Conservation (phyloP, 2,329 filamentous ascomycete species). For the Fusarium tupiense region DNA sequence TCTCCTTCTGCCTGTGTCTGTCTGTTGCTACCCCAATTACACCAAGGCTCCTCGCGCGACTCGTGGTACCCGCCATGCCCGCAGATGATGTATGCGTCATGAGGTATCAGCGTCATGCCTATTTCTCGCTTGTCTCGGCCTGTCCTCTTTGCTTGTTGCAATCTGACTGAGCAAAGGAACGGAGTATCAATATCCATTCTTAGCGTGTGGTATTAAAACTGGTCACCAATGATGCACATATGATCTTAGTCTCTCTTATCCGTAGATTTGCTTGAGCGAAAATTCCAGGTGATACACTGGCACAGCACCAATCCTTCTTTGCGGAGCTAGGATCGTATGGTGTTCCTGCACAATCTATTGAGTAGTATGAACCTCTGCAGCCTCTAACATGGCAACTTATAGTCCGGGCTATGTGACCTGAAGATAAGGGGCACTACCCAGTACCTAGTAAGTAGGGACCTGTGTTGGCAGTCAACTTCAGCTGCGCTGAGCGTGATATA, state of each 20-base stretch:
- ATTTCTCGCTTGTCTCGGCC: conserved; percentile 15
- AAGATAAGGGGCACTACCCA: background rate
- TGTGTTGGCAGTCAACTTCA: conserved; percentile 4
- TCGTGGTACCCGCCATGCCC: conserved; percentile 41
- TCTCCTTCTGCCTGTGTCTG: conserved; percentile 14
- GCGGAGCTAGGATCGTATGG: conserved; percentile 28
- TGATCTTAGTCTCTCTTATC: conserved; percentile 22
- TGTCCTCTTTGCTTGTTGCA: conserved; percentile 8
- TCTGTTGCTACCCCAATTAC: conserved; percentile 22
- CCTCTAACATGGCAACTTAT: conserved; percentile 3
- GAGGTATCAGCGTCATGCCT: conserved; percentile 33
- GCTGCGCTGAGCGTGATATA: background rate
- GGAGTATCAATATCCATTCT: background rate
- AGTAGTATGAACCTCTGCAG: conserved; percentile 3
- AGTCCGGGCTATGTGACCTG: conserved; percentile 7
- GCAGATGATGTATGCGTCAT: conserved; percentile 40
- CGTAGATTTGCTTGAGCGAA: conserved; percentile 3
- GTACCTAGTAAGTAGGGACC: background rate
- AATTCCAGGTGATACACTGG: conserved; percentile 37
- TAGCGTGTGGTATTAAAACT: background rate
- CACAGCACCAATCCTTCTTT: conserved; percentile 24
- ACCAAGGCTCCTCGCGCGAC: conserved; percentile 28
- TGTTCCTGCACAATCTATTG: conserved; percentile 32
- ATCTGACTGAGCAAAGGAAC: conserved; percentile 1
- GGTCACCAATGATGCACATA: conserved; percentile 34